Conservation (phyloP, 2,329 filamentous ascomycete species). For the Neopestalotiopsis sp. region DNA sequence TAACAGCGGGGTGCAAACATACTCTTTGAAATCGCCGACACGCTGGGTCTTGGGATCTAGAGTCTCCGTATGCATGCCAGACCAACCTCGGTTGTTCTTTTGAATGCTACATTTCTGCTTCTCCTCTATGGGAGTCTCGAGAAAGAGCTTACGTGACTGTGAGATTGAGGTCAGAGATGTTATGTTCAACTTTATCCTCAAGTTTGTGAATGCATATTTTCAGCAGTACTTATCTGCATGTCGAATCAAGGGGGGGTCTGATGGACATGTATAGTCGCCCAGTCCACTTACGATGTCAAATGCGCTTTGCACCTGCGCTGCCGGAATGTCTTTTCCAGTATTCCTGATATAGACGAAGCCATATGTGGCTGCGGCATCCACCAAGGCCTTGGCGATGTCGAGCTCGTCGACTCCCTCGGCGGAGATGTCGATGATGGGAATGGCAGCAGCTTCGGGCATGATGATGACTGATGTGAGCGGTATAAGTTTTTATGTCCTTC, state of each 20-base stretch:
- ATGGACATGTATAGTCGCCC: background rate
- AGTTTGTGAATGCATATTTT: background rate
- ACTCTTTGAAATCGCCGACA: constrained; percentile 91
- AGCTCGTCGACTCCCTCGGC: constrained; percentile 57
- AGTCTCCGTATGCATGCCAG: constrained; percentile 85
- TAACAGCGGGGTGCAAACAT: constrained; percentile 29
- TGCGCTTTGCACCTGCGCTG: constrained; percentile 68
- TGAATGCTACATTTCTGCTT: constrained; percentile 79
- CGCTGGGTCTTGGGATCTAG: constrained; percentile 84
- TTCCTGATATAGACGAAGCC: constrained; percentile 92
- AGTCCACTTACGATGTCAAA: constrained; percentile 71
- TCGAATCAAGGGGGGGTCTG: background rate
- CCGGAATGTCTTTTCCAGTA: constrained; percentile 70
- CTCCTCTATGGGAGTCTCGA: constrained; percentile 71
- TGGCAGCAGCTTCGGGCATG: constrained; percentile 45
- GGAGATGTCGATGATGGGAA: constrained; percentile 86
- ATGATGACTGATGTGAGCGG: background rate
- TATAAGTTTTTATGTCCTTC: background rate
- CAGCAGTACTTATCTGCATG: background rate
- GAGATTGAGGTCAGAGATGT: background rate
- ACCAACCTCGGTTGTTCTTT: constrained; percentile 87
- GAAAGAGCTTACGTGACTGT: constrained; percentile 72
- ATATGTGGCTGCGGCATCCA: constrained; percentile 80
- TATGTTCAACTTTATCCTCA: background rate
- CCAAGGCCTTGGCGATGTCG: constrained; percentile 70